A percentile compares a stretch with the other conserved stretches of the same genome.
Evolutionary conservation across 1,139 yeast genomes (phyloP).

Genomic region (Yamadazyma kanchanaburiensis): DNA sequence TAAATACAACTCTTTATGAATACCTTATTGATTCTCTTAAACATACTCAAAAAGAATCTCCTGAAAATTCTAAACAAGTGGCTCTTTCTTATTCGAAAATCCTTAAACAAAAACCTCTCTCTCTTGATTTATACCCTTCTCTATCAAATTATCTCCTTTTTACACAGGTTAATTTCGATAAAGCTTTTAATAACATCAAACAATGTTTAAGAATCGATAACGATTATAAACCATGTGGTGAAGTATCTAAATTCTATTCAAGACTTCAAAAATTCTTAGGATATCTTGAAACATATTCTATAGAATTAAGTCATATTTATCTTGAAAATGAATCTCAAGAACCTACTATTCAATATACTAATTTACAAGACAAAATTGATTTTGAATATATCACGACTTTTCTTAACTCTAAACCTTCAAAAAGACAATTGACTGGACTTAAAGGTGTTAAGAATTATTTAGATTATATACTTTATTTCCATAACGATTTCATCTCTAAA

Average conservation of each 20-base stretch:
- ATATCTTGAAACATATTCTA: slow-evolving; percentile 44
- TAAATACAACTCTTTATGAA: slow-evolving; percentile 13
- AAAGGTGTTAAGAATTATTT: slow-evolving; percentile 27
- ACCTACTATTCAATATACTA: slow-evolving; percentile 14
- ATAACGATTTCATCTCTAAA: slow-evolving; percentile 13
- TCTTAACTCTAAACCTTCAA: slow-evolving; percentile 30
- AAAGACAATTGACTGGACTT: slow-evolving; percentile 23
- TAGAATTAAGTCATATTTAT: slow-evolving; percentile 34
- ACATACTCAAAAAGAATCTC: background rate
- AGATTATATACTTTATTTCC: slow-evolving; percentile 30
- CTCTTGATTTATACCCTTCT: slow-evolving; percentile 25
- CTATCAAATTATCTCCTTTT: slow-evolving; percentile 45
- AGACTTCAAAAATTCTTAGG: slow-evolving; percentile 29
- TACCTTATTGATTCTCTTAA: slow-evolving; percentile 19
- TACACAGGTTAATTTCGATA: slow-evolving; percentile 49
- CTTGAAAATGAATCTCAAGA: slow-evolving; percentile 14
- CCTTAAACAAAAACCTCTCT: slow-evolving; percentile 28
- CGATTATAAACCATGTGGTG: slow-evolving; percentile 56
- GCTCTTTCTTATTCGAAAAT: slow-evolving; percentile 21
- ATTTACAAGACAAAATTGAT: slow-evolving; percentile 22
- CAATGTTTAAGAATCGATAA: slow-evolving; percentile 69
- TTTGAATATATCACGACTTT: slow-evolving; percentile 20
- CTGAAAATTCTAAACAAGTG: slow-evolving; percentile 1
- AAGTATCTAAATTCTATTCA: slow-evolving; percentile 41
- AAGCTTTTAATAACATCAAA: slow-evolving; percentile 48